Conservation (phyloP, 2,329 filamentous ascomycete species). For the Taxawa tesnikishii region DNA sequence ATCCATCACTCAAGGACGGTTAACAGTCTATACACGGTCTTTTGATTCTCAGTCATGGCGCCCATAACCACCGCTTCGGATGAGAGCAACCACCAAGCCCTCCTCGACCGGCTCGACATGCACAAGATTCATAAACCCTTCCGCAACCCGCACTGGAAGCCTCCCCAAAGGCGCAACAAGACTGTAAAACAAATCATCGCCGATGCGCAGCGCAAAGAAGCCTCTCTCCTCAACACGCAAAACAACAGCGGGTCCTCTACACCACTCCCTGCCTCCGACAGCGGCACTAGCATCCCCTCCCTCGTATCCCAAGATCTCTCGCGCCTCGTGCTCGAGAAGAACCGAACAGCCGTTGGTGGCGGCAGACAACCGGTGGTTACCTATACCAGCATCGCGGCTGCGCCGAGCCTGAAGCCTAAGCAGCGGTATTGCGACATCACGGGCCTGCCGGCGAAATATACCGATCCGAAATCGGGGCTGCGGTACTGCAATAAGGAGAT, state of each 20-base stretch:
- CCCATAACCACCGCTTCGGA: constrained; percentile 59
- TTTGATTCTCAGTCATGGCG: too few relatives aligned
- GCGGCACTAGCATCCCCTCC: constrained; percentile 47
- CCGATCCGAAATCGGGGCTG: constrained; percentile 87
- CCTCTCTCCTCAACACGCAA: constrained; percentile 64
- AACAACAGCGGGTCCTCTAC: constrained; percentile 72
- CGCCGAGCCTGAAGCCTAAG: constrained; percentile 67
- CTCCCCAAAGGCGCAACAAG: constrained; percentile 93
- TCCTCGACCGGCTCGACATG: constrained; percentile 87
- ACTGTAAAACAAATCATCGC: constrained; percentile 94
- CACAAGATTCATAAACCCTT: constrained; percentile 77
- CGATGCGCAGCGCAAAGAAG: constrained; percentile 78
- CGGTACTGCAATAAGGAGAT: constrained; percentile 90
- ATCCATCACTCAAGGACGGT: too few relatives aligned
- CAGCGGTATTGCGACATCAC: constrained; percentile 95
- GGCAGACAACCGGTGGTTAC: constrained; percentile 54
- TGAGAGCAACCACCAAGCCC: constrained; percentile 64
- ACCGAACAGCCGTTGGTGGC: constrained; percentile 21
- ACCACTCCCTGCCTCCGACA: constrained; percentile 28
- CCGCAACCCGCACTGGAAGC: constrained; percentile 81
- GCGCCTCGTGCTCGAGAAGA: constrained; percentile 81
- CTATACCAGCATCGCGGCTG: constrained; percentile 94
- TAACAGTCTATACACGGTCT: too few relatives aligned
- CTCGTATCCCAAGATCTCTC: constrained; percentile 73
- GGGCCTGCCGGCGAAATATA: constrained; percentile 79